Evolutionary conservation across 805 yeast species (phyloP).

Genomic region (Lipomyces yamanashiensis): DNA sequence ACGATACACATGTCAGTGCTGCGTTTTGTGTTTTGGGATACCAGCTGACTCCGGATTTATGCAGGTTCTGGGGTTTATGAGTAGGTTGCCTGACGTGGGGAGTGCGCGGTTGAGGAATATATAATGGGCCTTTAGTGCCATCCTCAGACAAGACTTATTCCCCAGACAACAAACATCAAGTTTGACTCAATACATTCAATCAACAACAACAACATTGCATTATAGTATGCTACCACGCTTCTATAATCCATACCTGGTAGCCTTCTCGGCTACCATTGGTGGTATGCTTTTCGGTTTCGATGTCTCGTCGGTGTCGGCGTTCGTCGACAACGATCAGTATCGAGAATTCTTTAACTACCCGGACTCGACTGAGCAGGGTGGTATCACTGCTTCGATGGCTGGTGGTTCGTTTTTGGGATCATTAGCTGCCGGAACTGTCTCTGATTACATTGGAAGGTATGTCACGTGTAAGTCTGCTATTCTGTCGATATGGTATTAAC

Average conservation of each 20-base stretch:
- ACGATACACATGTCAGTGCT: no score
- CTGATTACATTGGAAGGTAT: slow-evolving; percentile 57
- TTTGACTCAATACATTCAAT: no score
- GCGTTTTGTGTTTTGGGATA: no score
- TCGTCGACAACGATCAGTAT: slow-evolving; percentile 59
- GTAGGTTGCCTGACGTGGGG: no score
- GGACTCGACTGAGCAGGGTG: slow-evolving; percentile 65
- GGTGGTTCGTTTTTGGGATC: slow-evolving; percentile 79
- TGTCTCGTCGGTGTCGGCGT: slow-evolving; percentile 76
- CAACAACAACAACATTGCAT: no score
- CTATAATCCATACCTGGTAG: slow-evolving; percentile 61
- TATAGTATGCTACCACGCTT: not conserved
- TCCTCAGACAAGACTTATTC: no score
- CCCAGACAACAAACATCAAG: no score
- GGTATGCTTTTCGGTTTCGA: slow-evolving; percentile 81
- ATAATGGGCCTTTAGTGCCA: no score
- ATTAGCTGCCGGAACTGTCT: slow-evolving; percentile 53
- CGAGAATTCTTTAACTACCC: slow-evolving; percentile 59
- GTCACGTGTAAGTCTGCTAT: not conserved
- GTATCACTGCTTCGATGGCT: slow-evolving; percentile 75
- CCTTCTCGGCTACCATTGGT: slow-evolving; percentile 63
- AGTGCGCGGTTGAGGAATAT: no score
- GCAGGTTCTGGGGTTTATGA: no score
- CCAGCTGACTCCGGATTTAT: no score
- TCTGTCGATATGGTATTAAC: not conserved